Evolutionary conservation across 2,329 filamentous ascomycete species (phyloP).

Genomic region (Trichoderma afroharzianum): DNA sequence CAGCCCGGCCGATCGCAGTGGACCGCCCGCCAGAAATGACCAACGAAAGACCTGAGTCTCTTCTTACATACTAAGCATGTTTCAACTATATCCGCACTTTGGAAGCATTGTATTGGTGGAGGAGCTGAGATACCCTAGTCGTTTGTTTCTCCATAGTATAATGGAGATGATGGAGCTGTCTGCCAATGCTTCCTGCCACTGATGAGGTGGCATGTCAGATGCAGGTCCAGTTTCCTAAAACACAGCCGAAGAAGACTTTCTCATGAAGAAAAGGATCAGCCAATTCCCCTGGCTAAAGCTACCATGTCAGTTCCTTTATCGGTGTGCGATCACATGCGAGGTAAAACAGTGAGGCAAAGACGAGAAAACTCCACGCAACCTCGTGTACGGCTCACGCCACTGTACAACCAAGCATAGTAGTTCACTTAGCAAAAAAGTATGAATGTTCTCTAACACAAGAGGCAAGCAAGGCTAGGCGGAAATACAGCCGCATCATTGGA

Average conservation of each 20-base stretch:
- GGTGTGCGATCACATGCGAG: not conserved
- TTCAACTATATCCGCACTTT: not conserved
- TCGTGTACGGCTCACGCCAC: not conserved
- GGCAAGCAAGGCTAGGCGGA: not conserved
- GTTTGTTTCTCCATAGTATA: not conserved
- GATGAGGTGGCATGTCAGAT: not conserved
- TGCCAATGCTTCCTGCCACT: not conserved
- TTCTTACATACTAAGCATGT: not conserved
- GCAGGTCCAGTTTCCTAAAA: not conserved
- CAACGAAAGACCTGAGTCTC: not conserved
- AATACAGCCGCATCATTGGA: not conserved
- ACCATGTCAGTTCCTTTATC: not conserved
- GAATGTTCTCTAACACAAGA: not conserved
- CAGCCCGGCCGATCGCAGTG: constrained; percentile 12
- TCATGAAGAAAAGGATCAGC: not conserved
- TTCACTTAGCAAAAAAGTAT: not conserved
- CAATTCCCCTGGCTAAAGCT: not conserved
- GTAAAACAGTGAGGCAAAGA: not conserved
- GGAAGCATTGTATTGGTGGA: not conserved
- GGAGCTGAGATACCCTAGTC: not conserved
- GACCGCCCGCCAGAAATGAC: not conserved
- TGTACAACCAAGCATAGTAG: not conserved
- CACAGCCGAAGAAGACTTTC: not conserved
- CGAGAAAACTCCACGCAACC: not conserved
- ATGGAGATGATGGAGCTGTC: not conserved